Evolutionary conservation across 345 rosid genomes (phyloP), one percentile per base, ranked within the genome.

Genomic region (Camelina hispida): DNA sequence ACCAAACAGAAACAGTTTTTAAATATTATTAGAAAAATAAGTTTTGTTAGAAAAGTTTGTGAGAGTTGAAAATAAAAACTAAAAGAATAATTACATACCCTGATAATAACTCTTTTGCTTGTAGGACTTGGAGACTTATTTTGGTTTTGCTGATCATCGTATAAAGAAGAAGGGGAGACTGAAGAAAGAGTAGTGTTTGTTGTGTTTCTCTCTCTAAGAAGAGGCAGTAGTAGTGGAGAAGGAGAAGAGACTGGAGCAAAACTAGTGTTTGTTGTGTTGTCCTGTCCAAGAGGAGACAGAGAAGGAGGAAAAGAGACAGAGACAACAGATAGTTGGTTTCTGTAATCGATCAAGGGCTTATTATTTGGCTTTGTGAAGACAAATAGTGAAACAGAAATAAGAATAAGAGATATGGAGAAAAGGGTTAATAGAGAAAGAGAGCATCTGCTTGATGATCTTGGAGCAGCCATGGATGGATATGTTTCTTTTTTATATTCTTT

Each of bases 391-490:
- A 55, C 9, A 56, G 53, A 71, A 20, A 77, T 8, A 15, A 76
- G 40, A 57, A 77, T 57, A 57, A 77, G 48, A 63, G 66, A 56
- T 5, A 71, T 18, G 4, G 62, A 56, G n/a, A 71, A 56, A 56
- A 71, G 38, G 18, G 55, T 38, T 71, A 77, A 57, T n/a, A 77
- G 35, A 57, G 76, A 56, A 70, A 65, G 76, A 71, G 66, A 56
- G 66, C 67, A 70, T 56, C 71, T 71, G 71, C 67, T 76, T 76
- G 5, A 28, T 28, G 74, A 68, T 68, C 69, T 68, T 76, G 74
- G 62, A 64, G 67, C 47, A 37, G 72, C 80, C 80, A 77, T 77
- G 65, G 22, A 20, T 20, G 22, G 55, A 28, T 64, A 35, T 55
- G 43, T 46, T 46, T 62, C 14, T 13, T 47, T 44, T n/a, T 9